Conservation (phyloP, 306 rosid species). For the Alnus rubra region DNA sequence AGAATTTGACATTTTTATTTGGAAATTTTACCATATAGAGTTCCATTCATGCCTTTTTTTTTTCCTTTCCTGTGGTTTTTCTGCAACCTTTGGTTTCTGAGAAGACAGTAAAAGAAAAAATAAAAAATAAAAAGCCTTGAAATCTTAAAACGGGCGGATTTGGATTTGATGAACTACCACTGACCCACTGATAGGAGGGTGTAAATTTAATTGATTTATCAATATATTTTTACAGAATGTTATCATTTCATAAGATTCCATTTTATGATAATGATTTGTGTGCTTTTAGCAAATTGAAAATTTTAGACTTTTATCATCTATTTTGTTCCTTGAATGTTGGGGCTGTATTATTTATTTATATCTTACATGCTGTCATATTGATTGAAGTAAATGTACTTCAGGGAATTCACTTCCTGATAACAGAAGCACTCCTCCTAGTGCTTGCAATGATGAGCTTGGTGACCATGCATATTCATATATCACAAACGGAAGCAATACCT, state of each 20-base stretch:
- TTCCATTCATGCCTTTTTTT: neutral
- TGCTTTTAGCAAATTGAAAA: no score
- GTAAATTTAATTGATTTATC: no score
- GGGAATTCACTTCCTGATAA: constrained; percentile 41
- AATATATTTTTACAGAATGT: no score
- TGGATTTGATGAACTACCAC: neutral
- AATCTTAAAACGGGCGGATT: neutral
- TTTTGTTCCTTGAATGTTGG: neutral
- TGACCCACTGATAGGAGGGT: neutral
- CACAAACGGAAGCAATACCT: constrained; percentile 33
- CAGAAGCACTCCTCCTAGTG: constrained; percentile 31
- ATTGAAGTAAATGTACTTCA: constrained; percentile 19
- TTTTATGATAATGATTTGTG: neutral
- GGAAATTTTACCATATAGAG: neutral
- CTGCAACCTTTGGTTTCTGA: neutral
- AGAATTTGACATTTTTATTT: neutral
- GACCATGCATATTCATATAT: constrained; percentile 30
- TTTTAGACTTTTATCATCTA: no score
- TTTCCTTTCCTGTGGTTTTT: neutral
- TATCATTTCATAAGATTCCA: neutral
- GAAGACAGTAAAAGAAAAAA: neutral
- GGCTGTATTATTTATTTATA: constrained; percentile 1
- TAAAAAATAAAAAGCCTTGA: neutral
- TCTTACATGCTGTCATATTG: constrained; percentile 6
- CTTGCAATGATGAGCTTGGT: constrained; percentile 26